phyloP scores from a whole-genome alignment of 164 flowering plant genomes.

The Cinnamomum chago region DNA sequence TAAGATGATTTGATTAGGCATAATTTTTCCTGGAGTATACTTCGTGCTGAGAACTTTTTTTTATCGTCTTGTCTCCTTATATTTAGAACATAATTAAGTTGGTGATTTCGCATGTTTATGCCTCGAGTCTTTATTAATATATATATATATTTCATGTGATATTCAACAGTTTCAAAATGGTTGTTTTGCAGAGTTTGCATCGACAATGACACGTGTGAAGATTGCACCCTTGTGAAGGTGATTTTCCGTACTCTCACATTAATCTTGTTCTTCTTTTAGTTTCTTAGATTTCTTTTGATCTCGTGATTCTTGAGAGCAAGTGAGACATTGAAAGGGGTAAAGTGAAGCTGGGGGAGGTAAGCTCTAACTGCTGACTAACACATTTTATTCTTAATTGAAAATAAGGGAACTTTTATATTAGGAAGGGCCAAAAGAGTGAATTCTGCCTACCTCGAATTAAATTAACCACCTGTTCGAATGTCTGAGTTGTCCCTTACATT shows the following conservation, averaged over 20 bases:
- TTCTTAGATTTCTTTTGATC: background rate
- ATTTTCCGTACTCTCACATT: background rate
- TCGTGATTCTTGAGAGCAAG: background rate
- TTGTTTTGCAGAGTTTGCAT: slow-evolving; percentile 64
- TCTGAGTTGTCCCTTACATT: no score
- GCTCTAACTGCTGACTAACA: background rate
- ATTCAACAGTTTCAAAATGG: background rate
- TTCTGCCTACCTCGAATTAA: no score
- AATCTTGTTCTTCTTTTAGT: background rate
- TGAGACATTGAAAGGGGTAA: background rate
- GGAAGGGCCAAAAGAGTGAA: no score
- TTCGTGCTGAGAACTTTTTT: background rate
- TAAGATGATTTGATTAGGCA: background rate
- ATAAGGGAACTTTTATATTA: background rate
- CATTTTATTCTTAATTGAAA: background rate
- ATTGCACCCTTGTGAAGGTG: slow-evolving; percentile 91
- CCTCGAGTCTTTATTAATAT: background rate
- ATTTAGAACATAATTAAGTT: background rate
- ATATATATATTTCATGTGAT: background rate
- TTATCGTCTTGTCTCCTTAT: background rate
- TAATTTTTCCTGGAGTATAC: background rate
- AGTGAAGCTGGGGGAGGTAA: background rate
- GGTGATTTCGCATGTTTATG: background rate
- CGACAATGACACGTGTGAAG: slow-evolving; percentile 65
- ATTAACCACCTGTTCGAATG: no score